These are phyloP conservation scores for Sphaerobolus stellatus DNA, from an alignment of 1,284 basidiomycete species.

Conservation along the genomic window DNA sequence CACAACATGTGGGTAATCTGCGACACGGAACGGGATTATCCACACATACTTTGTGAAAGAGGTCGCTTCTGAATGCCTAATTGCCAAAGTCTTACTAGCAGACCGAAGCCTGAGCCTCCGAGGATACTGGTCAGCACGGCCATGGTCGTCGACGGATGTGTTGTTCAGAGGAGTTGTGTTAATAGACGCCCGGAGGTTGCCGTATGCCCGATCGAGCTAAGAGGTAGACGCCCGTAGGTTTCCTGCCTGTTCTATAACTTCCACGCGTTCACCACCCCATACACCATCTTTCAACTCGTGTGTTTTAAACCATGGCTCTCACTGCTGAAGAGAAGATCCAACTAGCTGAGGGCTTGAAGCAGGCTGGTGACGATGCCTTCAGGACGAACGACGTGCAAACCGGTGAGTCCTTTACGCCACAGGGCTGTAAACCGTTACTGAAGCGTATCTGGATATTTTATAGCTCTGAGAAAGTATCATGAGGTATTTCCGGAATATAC, in stretches of 20 bases:
- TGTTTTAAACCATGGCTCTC: constrained; percentile 9
- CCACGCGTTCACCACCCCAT: neutral
- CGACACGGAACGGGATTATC: neutral
- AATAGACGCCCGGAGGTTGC: constrained; percentile 2
- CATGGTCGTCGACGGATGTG: constrained; percentile 44
- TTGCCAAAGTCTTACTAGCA: constrained; percentile 76
- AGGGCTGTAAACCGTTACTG: neutral
- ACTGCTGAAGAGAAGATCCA: constrained; percentile 49
- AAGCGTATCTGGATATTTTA: constrained; percentile 12
- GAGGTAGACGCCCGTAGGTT: neutral
- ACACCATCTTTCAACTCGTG: neutral
- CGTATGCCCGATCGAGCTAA: neutral
- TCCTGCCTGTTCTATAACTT: neutral
- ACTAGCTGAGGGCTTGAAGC: constrained; percentile 68
- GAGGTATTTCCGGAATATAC: constrained; percentile 44
- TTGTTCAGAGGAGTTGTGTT: constrained; percentile 3
- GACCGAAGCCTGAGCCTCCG: constrained; percentile 78
- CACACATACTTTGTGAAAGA: constrained; percentile 62
- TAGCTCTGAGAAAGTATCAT: constrained; percentile 66
- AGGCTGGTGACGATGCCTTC: constrained; percentile 72
- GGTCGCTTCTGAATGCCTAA: constrained; percentile 74
- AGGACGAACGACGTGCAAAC: constrained; percentile 59
- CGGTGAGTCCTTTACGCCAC: constrained; percentile 44
- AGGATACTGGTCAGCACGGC: constrained; percentile 68
- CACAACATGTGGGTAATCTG: constrained; percentile 1